Conservation (phyloP, 2,329 filamentous ascomycete genomes). For the Chaetomiaceae sp. region DNA sequence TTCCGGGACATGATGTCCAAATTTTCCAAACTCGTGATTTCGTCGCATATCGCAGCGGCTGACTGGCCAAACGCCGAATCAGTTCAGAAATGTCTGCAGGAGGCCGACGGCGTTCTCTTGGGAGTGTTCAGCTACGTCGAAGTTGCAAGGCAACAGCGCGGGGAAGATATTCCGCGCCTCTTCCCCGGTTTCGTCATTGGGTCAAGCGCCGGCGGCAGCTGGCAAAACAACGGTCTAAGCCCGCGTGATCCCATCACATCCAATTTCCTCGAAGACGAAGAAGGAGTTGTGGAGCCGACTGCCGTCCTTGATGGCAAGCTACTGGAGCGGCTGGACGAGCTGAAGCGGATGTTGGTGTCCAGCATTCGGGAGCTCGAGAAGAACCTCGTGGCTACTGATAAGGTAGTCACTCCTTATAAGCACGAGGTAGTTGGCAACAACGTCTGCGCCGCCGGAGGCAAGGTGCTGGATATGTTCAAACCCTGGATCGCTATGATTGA, state of each 20-base stretch:
- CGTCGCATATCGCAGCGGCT: constrained; percentile 92
- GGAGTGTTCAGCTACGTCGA: constrained; percentile 97
- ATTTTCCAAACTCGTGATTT: constrained; percentile 98
- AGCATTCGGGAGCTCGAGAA: constrained; percentile 86
- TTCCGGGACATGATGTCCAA: constrained; percentile 99
- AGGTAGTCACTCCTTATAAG: constrained; percentile 71
- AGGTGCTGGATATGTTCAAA: constrained; percentile 82
- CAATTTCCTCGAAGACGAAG: constrained; percentile 81
- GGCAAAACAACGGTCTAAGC: constrained; percentile 68
- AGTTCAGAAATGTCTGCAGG: constrained; percentile 88
- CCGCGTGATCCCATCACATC: constrained; percentile 69
- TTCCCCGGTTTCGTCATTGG: constrained; percentile 91
- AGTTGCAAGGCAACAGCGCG: constrained; percentile 86
- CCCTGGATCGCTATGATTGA: constrained; percentile 88
- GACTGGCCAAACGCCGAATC: constrained; percentile 95
- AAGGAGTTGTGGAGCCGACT: constrained; percentile 66
- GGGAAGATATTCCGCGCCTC: constrained; percentile 87
- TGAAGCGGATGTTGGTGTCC: constrained; percentile 79
- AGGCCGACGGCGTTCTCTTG: constrained; percentile 92
- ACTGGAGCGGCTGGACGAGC: constrained; percentile 77
- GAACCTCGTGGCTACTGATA: constrained; percentile 70
- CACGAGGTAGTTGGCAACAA: constrained; percentile 79
- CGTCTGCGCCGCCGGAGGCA: constrained; percentile 71
- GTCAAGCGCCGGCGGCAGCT: constrained; percentile 77
- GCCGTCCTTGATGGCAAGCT: constrained; percentile 70